These are phyloP conservation scores for Antrodiella citrinella DNA, from an alignment of 768 basidiomycete species.

Conservation along the genomic window DNA sequence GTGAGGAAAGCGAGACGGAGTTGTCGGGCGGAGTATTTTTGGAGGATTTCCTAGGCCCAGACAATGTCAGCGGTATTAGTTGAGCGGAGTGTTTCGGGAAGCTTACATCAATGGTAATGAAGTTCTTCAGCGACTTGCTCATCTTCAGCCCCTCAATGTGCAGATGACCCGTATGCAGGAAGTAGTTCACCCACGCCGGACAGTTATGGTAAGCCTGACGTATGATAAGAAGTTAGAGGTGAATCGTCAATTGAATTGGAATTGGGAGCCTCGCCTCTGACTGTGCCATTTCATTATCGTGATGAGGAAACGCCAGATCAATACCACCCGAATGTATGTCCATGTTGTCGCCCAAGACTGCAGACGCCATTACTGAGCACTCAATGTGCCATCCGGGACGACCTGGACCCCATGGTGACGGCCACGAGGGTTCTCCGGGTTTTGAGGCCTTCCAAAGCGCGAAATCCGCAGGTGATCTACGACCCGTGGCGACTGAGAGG, in stretches of 20 bases:
- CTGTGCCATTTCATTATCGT: slow-evolving; percentile 98
- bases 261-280: slow-evolving; percentile 56
- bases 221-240: no score
- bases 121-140: slow-evolving; percentile 99
- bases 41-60: slow-evolving; percentile 65
- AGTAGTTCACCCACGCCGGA: slow-evolving; percentile 95
- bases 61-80: background rate
- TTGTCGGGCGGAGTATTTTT: slow-evolving; percentile 78
- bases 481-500: slow-evolving; percentile 47
- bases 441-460: slow-evolving; percentile 98
- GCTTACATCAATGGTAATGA: slow-evolving; percentile 89
- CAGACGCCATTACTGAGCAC: slow-evolving; percentile 97
- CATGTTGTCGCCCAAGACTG: slow-evolving; percentile 82
- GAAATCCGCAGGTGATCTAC: slow-evolving; percentile 85
- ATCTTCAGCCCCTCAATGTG: slow-evolving; percentile 99
- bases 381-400: slow-evolving; percentile 99
- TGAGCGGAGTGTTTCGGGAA: background rate
- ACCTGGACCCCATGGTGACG: slow-evolving; percentile 93
- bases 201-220: slow-evolving; percentile 87
- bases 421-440: slow-evolving; percentile 94
- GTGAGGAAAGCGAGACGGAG: slow-evolving; percentile 86
- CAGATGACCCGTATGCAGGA: slow-evolving; percentile 95
- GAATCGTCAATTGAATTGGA: slow-evolving; percentile 10
- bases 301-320: slow-evolving; percentile 98
- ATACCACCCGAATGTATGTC: slow-evolving; percentile 98